A percentile compares a stretch with the other conserved stretches of the same genome.
phyloP scores from a whole-genome alignment of 768 basidiomycete genomes.

The Termitomyces sp. region DNA sequence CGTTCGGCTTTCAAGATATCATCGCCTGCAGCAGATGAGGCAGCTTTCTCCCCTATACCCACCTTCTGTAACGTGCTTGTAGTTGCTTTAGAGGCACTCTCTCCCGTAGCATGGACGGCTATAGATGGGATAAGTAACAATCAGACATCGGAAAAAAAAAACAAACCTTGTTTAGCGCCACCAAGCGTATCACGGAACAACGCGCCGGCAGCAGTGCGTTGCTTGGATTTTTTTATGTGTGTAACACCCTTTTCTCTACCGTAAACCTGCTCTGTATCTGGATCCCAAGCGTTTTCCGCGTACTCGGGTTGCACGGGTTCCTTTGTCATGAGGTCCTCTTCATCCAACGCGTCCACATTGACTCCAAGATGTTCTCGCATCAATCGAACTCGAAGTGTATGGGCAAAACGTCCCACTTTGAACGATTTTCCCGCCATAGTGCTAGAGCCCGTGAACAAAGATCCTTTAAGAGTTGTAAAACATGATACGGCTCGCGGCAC shows the following conservation, averaged over 20 bases:
- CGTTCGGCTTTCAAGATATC: slow-evolving; percentile 43
- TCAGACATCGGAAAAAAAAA: neutral
- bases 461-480: neutral
- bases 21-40: slow-evolving; percentile 37
- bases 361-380: slow-evolving; percentile 97
- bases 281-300: slow-evolving; percentile 66
- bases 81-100: slow-evolving; percentile 29
- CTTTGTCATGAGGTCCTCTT: slow-evolving; percentile 61
- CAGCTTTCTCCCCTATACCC: slow-evolving; percentile 34
- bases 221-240: slow-evolving; percentile 32
- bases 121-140: neutral
- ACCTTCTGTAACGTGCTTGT: slow-evolving; percentile 35
- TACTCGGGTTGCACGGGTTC: slow-evolving; percentile 46
- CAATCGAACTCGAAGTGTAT: slow-evolving; percentile 85
- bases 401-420: slow-evolving; percentile 95
- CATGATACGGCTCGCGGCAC: neutral
- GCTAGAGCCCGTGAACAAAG: slow-evolving; percentile 30
- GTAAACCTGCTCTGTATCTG: slow-evolving; percentile 59
- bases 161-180: slow-evolving; percentile 47
- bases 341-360: slow-evolving; percentile 84
- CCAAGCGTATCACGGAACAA: slow-evolving; percentile 32
- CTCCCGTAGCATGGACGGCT: slow-evolving; percentile 38
- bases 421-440: slow-evolving; percentile 93
- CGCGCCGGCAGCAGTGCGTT: slow-evolving; percentile 25
- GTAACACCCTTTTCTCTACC: slow-evolving; percentile 39